Percentiles rank a stretch among this genome's conserved stretches.
phyloP scores from a whole-genome alignment of 257 asterid species.

The Capsicum pubescens region DNA sequence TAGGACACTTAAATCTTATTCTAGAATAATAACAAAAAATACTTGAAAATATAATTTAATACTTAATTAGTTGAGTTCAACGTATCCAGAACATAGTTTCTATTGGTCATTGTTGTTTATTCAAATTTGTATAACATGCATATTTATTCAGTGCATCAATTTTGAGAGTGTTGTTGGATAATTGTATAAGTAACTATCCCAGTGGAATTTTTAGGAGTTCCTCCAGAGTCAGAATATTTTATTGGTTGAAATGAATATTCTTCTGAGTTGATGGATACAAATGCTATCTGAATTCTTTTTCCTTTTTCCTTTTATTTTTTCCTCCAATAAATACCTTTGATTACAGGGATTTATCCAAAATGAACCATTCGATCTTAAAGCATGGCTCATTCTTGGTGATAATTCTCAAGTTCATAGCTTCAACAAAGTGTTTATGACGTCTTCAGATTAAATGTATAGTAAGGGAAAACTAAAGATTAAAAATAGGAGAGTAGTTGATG shows the following conservation, averaged over 20 bases:
- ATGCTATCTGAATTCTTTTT: not conserved
- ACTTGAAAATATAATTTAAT: too few relatives aligned
- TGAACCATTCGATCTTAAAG: slow-evolving; percentile 76
- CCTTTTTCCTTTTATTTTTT: not conserved
- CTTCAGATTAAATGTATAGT: slow-evolving; percentile 45
- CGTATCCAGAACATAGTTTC: too few relatives aligned
- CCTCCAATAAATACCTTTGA: slow-evolving; percentile 31
- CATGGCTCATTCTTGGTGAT: slow-evolving; percentile 76
- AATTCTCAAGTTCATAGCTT: slow-evolving; percentile 36
- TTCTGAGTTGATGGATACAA: slow-evolving; percentile 41
- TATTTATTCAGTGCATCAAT: not conserved
- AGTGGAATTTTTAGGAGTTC: not conserved
- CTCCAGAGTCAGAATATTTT: not conserved
- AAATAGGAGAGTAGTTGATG: slow-evolving; percentile 75
- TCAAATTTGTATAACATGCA: not conserved
- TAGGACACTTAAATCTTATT: too few relatives aligned
- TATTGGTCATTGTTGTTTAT: not conserved
- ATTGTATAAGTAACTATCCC: not conserved
- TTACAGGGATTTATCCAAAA: slow-evolving; percentile 75
- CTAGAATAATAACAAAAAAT: too few relatives aligned
- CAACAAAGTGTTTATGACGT: slow-evolving; percentile 43
- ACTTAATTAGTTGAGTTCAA: too few relatives aligned
- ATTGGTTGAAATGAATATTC: slow-evolving; percentile 13
- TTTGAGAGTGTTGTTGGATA: not conserved
- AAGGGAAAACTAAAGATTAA: slow-evolving; percentile 45